A percentile compares a stretch with the other conserved stretches of the same genome.
These are phyloP conservation scores for Aquanectria penicillioides DNA, from an alignment of 2,329 filamentous ascomycete species.

Conservation along the genomic window DNA sequence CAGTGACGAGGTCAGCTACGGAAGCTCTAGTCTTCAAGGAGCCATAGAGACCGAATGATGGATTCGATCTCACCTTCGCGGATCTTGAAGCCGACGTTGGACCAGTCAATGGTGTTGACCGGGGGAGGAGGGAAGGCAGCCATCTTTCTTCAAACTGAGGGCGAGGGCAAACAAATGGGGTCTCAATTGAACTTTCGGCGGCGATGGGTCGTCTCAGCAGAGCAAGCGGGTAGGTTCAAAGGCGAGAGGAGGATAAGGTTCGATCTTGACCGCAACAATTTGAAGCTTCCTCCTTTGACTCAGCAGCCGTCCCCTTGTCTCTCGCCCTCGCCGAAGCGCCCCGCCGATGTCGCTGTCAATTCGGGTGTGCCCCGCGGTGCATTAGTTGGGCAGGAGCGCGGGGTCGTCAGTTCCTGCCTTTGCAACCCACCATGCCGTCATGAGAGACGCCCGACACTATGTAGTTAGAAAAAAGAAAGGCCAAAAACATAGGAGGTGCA, in stretches of 20 bases:
- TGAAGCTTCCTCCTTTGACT: slow-evolving; percentile 21
- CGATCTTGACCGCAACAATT: slow-evolving; percentile 13
- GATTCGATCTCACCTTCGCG: slow-evolving; percentile 87
- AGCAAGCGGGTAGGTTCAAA: background rate
- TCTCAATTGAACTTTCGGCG: slow-evolving; percentile 7
- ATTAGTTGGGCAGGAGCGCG: slow-evolving; percentile 14
- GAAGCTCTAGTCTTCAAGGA: background rate
- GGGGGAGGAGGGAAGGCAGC: slow-evolving; percentile 78
- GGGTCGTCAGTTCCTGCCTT: slow-evolving; percentile 25
- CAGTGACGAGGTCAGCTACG: slow-evolving; percentile 7
- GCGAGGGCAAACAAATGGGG: background rate
- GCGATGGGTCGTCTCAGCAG: background rate
- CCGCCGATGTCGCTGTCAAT: slow-evolving; percentile 40
- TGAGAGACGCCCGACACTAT: no score
- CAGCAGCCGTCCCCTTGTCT: slow-evolving; percentile 6
- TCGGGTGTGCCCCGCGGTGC: background rate
- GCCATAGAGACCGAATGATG: fast-evolving
- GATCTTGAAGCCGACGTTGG: slow-evolving; percentile 90
- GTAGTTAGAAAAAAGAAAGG: no score
- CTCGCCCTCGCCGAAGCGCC: background rate
- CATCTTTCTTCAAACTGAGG: slow-evolving; percentile 48
- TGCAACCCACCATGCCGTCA: no score
- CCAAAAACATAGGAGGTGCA: no score
- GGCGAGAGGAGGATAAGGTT: background rate
- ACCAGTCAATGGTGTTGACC: slow-evolving; percentile 89